These are phyloP conservation scores for Bryum argenteum DNA, from an alignment of 225 moss, liverwort and hornwort genomes.

Conservation along the genomic window DNA sequence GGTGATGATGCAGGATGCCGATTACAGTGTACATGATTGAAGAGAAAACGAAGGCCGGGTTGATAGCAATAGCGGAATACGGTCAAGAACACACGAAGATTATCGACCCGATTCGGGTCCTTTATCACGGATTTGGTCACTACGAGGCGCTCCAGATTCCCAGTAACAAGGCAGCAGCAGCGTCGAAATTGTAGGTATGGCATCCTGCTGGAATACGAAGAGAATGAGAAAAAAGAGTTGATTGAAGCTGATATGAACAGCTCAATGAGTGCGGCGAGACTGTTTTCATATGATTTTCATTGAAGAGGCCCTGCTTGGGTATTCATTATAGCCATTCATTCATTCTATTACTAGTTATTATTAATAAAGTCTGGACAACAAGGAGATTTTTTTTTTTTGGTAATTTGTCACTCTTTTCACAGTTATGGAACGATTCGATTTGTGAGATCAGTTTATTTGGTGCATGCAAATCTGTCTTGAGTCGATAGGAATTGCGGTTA, in stretches of 20 bases:
- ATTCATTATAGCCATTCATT: constrained; percentile 43
- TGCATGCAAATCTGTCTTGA: too few relatives aligned
- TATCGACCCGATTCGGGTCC: constrained; percentile 70
- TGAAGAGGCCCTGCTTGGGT: constrained; percentile 41
- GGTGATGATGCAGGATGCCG: constrained; percentile 57
- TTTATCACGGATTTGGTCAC: constrained; percentile 97
- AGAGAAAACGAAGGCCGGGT: constrained; percentile 70
- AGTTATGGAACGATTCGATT: too few relatives aligned
- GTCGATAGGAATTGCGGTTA: too few relatives aligned
- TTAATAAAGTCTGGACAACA: constrained; percentile 19
- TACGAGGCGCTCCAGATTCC: constrained; percentile 94
- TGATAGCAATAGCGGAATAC: constrained; percentile 97
- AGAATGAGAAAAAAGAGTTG: constrained; percentile 8
- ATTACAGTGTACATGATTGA: constrained; percentile 97
- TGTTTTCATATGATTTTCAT: constrained; percentile 28
- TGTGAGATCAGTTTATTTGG: too few relatives aligned
- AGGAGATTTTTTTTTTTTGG: neutral
- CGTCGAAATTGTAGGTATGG: constrained; percentile 51
- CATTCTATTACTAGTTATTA: neutral
- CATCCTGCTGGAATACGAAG: constrained; percentile 10
- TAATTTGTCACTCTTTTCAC: neutral
- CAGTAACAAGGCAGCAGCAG: constrained; percentile 20
- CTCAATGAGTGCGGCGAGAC: constrained; percentile 34
- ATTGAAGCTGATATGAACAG: constrained; percentile 25
- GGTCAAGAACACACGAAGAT: constrained; percentile 73